These are phyloP conservation scores for Anthracocystis setariae DNA, from an alignment of 1,284 basidiomycete species.

Conservation along the genomic window DNA sequence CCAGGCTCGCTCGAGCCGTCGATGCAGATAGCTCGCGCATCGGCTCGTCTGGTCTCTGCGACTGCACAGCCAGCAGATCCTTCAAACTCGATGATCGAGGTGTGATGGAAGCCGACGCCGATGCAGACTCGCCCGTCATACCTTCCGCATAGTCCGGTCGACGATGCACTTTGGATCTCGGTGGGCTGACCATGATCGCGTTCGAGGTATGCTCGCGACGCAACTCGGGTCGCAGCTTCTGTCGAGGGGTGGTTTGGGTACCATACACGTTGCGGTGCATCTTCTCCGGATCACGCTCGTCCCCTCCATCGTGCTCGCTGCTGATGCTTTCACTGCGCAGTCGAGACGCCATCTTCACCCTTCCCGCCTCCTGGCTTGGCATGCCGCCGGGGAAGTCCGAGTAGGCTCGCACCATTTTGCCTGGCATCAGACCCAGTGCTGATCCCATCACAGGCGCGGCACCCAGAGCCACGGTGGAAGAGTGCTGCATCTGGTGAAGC, in stretches of 20 bases:
- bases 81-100: constrained; percentile 38
- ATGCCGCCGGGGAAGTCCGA: constrained; percentile 20
- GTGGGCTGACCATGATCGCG: constrained; percentile 27
- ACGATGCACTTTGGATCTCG: constrained; percentile 1
- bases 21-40: background rate
- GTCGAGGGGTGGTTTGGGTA: constrained; percentile 22
- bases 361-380: background rate
- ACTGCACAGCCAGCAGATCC: constrained; percentile 22
- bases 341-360: constrained; percentile 10
- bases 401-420: constrained; percentile 33
- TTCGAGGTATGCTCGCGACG: constrained; percentile 39
- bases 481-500: constrained; percentile 3
- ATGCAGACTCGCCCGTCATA: background rate
- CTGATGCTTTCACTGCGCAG: constrained; percentile 29
- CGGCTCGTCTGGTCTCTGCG: background rate
- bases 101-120: constrained; percentile 20
- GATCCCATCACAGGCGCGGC: constrained; percentile 11
- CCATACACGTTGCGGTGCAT: constrained; percentile 5
- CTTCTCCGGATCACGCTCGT: constrained; percentile 2
- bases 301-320: constrained; percentile 16
- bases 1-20: constrained; percentile 13
- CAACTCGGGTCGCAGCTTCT: constrained; percentile 24
- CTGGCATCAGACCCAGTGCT: constrained; percentile 33
- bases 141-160: background rate
- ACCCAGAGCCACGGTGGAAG: background rate